Percentiles rank a stretch among this genome's conserved stretches.
Evolutionary conservation across 2,329 filamentous ascomycete species (phyloP).

Genomic region (Apiospora rasikravindrae): DNA sequence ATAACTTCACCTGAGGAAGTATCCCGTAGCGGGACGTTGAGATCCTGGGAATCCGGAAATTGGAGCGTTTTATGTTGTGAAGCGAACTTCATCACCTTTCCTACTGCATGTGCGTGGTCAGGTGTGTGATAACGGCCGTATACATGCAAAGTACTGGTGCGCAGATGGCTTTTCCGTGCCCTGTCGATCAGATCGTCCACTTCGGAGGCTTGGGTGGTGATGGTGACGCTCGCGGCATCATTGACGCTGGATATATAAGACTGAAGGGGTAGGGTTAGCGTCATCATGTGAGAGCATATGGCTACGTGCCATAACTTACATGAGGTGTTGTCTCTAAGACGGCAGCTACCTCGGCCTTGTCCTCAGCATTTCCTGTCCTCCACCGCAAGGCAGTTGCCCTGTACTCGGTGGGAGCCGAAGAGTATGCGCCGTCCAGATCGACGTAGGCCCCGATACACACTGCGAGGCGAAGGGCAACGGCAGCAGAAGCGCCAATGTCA

Average conservation of each 20-base stretch:
- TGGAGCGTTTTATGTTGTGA: neutral
- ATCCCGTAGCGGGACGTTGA: neutral
- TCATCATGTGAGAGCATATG: neutral
- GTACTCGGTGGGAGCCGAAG: neutral
- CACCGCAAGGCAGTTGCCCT: neutral
- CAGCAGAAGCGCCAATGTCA: constrained; percentile 26
- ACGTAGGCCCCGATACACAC: constrained; percentile 25
- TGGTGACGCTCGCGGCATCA: constrained; percentile 21
- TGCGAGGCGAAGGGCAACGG: constrained; percentile 26
- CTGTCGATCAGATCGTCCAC: constrained; percentile 18
- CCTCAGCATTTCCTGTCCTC: neutral
- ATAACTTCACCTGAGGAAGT: constrained; percentile 8
- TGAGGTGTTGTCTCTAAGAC: neutral
- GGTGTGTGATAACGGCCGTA: constrained; percentile 25
- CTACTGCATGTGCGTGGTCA: constrained; percentile 10
- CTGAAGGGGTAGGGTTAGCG: neutral
- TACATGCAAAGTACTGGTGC: constrained; percentile 20
- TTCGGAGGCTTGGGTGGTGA: constrained; percentile 21
- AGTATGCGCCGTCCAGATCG: constrained; percentile 23
- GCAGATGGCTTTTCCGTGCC: constrained; percentile 14
- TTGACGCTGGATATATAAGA: constrained; percentile 22
- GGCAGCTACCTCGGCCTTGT: neutral
- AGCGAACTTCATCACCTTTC: constrained; percentile 17
- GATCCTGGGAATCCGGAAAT: constrained; percentile 1
- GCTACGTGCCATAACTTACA: neutral